Evolutionary conservation across 441 rosid genomes (phyloP).

Genomic region (Euphorbia celastroides): DNA sequence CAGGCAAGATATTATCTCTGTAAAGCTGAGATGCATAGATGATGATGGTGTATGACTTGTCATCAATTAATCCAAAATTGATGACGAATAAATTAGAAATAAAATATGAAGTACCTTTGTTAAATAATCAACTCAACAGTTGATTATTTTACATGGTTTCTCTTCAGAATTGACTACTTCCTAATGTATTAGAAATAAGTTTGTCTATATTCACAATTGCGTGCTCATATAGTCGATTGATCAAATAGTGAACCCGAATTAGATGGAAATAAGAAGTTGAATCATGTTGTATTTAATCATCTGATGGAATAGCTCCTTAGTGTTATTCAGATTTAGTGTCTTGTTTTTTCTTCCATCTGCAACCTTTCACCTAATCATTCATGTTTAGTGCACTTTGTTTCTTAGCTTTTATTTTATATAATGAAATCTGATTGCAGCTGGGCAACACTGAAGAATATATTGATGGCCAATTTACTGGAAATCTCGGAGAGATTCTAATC

Average conservation of each 20-base stretch:
- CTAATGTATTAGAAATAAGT: neutral
- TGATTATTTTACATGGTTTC: neutral
- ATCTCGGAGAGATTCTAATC: slow-evolving; percentile 80
- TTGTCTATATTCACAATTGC: neutral
- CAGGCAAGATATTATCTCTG: too few species aligned
- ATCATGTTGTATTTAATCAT: neutral
- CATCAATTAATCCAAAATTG: too few species aligned
- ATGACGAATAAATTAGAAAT: neutral
- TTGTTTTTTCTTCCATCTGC: neutral
- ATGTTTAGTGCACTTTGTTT: neutral
- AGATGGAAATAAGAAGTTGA: neutral
- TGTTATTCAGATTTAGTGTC: neutral
- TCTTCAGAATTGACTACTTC: neutral
- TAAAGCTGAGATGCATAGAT: too few species aligned
- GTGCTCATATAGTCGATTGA: neutral
- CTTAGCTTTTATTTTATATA: neutral
- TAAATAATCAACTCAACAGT: too few species aligned
- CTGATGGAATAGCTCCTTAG: too few species aligned
- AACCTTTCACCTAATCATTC: neutral
- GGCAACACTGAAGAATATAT: slow-evolving; percentile 86
- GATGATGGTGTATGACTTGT: too few species aligned
- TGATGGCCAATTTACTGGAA: slow-evolving; percentile 80
- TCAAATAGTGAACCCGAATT: neutral
- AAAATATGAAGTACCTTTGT: too few species aligned
- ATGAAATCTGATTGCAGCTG: slow-evolving; percentile 38